Evolutionary conservation across 495 filamentous ascomycete species (phyloP).

Genomic region (Penicillium paradoxum): DNA sequence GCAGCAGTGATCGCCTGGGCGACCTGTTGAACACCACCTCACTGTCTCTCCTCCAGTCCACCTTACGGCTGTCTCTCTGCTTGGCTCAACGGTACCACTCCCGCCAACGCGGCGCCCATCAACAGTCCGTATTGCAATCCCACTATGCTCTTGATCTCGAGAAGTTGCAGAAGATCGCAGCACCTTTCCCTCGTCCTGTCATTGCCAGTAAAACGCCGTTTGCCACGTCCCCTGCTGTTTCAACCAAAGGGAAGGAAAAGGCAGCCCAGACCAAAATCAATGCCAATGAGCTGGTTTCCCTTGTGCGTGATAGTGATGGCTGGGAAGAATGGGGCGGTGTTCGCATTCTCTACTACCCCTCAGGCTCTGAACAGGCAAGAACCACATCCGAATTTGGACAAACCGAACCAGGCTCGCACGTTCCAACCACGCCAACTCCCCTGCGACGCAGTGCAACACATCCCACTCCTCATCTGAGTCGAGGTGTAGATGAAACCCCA

Average conservation of each 20-base stretch:
- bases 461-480: constrained; percentile 49
- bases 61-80: constrained; percentile 71
- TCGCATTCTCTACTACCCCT: constrained; percentile 59
- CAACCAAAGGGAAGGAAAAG: constrained; percentile 72
- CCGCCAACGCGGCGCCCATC: constrained; percentile 66
- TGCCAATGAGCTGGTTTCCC: constrained; percentile 70
- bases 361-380: constrained; percentile 30
- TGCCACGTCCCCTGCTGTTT: constrained; percentile 42
- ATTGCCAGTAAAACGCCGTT: constrained; percentile 35
- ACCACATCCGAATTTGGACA: constrained; percentile 24
- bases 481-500: constrained; percentile 51
- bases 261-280: constrained; percentile 44
- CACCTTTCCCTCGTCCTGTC: constrained; percentile 71
- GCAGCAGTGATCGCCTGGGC: constrained; percentile 81
- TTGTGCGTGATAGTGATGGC: constrained; percentile 52
- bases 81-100: constrained; percentile 91
- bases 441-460: constrained; percentile 46
- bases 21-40: constrained; percentile 84
- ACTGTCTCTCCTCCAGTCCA: constrained; percentile 64
- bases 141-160: constrained; percentile 96
- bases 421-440: constrained; percentile 49
- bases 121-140: constrained; percentile 66
- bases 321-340: constrained; percentile 70
- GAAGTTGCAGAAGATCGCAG: constrained; percentile 72
- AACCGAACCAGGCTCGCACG: constrained; percentile 23